Conservation (phyloP, 2,329 filamentous ascomycete genomes). For the Nigrospora oryzae region DNA sequence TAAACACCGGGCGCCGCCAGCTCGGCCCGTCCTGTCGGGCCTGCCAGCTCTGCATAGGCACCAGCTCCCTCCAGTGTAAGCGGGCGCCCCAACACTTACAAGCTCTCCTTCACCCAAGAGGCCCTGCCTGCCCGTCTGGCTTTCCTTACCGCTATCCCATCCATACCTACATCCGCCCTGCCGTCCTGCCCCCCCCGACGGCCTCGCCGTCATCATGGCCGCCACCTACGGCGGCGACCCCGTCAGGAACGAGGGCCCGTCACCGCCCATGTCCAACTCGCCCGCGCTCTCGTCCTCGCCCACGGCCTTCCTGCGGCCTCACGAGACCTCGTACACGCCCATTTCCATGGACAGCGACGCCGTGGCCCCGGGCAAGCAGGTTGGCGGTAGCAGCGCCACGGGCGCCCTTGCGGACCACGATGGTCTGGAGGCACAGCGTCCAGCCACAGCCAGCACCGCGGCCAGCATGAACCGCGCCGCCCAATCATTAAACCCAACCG, state of each 20-base stretch:
- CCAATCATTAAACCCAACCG: conserved; percentile 20
- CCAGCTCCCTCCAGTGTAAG: too few species aligned
- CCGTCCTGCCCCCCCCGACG: too few species aligned
- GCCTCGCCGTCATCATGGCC: too few species aligned
- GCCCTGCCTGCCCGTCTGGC: too few species aligned
- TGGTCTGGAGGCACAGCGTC: conserved; percentile 4
- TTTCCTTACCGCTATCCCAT: too few species aligned
- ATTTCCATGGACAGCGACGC: conserved; percentile 21
- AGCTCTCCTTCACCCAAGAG: too few species aligned
- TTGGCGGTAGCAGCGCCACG: neutral
- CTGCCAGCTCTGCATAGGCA: too few species aligned
- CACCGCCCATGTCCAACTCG: conserved; percentile 15
- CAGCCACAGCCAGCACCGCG: conserved; percentile 9
- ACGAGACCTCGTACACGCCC: conserved; percentile 19
- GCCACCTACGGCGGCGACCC: conserved; percentile 8
- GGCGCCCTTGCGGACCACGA: conserved; percentile 5
- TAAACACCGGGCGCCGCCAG: too few species aligned
- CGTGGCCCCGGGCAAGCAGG: neutral
- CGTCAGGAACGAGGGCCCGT: conserved; percentile 12
- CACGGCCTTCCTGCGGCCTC: conserved; percentile 17
- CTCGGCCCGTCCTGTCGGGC: too few species aligned
- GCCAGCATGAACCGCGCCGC: conserved; percentile 17
- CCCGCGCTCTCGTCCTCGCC: conserved; percentile 19
- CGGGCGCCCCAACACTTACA: too few species aligned
- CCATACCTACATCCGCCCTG: too few species aligned